Percentiles rank a stretch among this genome's conserved stretches.
These are phyloP conservation scores for Tremella fuciformis DNA, from an alignment of 768 basidiomycete genomes.

Conservation along the genomic window DNA sequence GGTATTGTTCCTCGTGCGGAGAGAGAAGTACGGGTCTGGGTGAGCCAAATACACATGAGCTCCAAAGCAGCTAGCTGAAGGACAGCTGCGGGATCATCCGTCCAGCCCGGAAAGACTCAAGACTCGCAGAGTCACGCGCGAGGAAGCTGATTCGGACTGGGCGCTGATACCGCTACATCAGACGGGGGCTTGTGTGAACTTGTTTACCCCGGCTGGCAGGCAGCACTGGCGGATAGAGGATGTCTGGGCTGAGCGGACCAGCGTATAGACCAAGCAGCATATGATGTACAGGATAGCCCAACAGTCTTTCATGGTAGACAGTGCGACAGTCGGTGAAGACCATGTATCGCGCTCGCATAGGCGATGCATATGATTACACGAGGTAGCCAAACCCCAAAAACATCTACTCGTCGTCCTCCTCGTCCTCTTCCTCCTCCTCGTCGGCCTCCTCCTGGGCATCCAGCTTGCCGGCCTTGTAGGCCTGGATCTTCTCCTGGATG, in stretches of 20 bases:
- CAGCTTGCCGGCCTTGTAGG: conserved; percentile 67
- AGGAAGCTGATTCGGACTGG: conserved; percentile 1
- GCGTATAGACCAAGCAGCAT: too few species aligned
- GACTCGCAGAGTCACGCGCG: neutral
- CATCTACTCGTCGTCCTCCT: conserved; percentile 13
- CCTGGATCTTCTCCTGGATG: conserved; percentile 84
- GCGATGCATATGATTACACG: too few species aligned
- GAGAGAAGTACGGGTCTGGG: conserved; percentile 41
- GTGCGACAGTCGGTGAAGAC: too few species aligned
- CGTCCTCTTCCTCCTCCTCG: conserved; percentile 40
- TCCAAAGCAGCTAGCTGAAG: neutral
- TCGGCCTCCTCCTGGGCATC: conserved; percentile 41
- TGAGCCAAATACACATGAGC: conserved; percentile 16
- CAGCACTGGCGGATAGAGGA: neutral
- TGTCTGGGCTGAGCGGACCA: neutral
- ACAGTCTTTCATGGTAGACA: too few species aligned
- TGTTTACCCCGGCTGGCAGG: neutral
- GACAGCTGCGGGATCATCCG: conserved; percentile 2
- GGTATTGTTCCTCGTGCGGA: conserved; percentile 45
- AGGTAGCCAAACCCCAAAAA: too few species aligned
- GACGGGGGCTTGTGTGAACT: neutral
- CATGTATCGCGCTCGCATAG: too few species aligned
- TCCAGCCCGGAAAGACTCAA: neutral
- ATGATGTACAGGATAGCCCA: too few species aligned
- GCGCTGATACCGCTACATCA: neutral